phyloP scores from a whole-genome alignment of 2,329 filamentous ascomycete species.

The Colletotrichum destructivum region DNA sequence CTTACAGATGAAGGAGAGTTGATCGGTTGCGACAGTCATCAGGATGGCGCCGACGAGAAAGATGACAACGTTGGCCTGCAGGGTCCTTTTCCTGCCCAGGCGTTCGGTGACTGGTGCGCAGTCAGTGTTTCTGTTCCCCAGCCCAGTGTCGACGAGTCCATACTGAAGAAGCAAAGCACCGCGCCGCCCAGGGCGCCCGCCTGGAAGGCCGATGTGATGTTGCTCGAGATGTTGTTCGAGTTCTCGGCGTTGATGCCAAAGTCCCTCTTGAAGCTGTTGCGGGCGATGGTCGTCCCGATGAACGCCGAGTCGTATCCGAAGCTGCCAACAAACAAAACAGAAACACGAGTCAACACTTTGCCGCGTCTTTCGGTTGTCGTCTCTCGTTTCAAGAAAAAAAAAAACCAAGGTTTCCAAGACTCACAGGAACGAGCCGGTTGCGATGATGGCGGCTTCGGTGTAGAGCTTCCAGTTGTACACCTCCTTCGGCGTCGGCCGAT shows the following conservation, averaged over 20 bases:
- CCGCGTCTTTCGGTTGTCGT: too few relatives aligned
- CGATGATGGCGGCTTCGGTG: constrained; percentile 61
- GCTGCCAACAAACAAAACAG: constrained; percentile 44
- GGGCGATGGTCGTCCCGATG: constrained; percentile 68
- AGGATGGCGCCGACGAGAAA: constrained; percentile 62
- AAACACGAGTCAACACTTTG: constrained; percentile 2
- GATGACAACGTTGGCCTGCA: constrained; percentile 61
- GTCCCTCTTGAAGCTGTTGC: constrained; percentile 62
- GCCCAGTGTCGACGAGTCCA: constrained; percentile 24
- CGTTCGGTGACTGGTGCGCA: constrained; percentile 56
- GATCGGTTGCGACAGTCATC: constrained; percentile 57
- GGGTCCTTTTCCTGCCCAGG: constrained; percentile 65
- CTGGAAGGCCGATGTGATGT: constrained; percentile 64
- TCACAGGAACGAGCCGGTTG: constrained; percentile 61
- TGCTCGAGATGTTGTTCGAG: constrained; percentile 52
- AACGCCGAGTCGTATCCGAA: constrained; percentile 71
- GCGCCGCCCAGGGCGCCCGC: constrained; percentile 69
- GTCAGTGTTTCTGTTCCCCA: neutral
- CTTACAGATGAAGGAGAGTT: constrained; percentile 59
- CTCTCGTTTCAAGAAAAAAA: too few relatives aligned
- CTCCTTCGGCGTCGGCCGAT: constrained; percentile 68
- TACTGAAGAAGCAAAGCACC: constrained; percentile 60
- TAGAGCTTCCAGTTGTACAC: constrained; percentile 70
- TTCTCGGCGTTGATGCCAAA: constrained; percentile 51
- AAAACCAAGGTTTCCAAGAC: constrained; percentile 34